phyloP scores from a whole-genome alignment of 2,329 filamentous ascomycete species.

The Immersiporthe knoxdaviesiana region DNA sequence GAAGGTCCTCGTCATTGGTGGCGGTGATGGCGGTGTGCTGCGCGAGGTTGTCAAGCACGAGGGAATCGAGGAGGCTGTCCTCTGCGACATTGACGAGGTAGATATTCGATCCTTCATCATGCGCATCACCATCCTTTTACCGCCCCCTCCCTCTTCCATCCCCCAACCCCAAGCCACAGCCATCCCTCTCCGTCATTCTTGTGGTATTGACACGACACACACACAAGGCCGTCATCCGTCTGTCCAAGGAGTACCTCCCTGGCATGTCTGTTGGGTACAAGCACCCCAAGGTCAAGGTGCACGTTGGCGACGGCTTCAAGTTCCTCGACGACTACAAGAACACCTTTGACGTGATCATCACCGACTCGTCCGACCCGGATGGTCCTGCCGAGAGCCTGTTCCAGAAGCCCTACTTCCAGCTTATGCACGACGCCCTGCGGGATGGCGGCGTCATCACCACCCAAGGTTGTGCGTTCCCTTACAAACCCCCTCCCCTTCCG shows the following conservation, averaged over 20 bases:
- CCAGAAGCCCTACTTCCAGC: conserved; percentile 98
- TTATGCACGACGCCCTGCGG: conserved; percentile 84
- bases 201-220: conserved; percentile 2
- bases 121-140: background rate
- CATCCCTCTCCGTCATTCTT: background rate
- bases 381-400: conserved; percentile 95
- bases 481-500: conserved; percentile 42
- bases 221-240: conserved; percentile 82
- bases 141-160: conserved; percentile 9
- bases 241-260: conserved; percentile 97
- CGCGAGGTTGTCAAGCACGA: conserved; percentile 99
- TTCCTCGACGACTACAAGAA: conserved; percentile 97
- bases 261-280: conserved; percentile 91
- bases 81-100: conserved; percentile 98
- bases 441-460: conserved; percentile 98
- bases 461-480: conserved; percentile 98
- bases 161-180: background rate
- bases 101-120: conserved; percentile 58
- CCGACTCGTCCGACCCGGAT: conserved; percentile 96
- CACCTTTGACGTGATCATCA: conserved; percentile 99
- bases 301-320: conserved; percentile 98
- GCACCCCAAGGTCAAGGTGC: conserved; percentile 89
- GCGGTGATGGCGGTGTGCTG: conserved; percentile 95
- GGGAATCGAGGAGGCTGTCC: conserved; percentile 89
- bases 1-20: conserved; percentile 97